Percentiles rank a stretch among this genome's conserved stretches.
These are phyloP conservation scores for Schizosaccharomyces versatilis DNA, from an alignment of 1,139 yeast genomes.

Conservation along the genomic window DNA sequence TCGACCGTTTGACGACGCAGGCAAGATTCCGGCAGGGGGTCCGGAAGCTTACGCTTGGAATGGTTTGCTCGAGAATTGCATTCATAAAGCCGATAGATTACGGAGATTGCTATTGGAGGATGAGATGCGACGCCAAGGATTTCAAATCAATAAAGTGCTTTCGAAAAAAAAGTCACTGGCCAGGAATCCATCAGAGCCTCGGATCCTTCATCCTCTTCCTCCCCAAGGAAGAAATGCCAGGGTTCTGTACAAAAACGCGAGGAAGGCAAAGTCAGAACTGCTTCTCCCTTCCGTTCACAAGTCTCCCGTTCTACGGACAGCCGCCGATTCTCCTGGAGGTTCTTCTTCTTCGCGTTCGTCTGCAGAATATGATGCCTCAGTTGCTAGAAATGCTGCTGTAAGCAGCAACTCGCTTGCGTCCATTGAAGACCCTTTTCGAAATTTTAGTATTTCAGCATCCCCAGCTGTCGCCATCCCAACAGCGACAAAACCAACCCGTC, in stretches of 20 bases:
- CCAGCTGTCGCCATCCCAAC: too few species aligned
- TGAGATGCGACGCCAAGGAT: background rate
- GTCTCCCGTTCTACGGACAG: too few species aligned
- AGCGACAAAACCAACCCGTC: too few species aligned
- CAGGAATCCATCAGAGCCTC: background rate
- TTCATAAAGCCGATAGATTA: background rate
- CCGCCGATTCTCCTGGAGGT: too few species aligned
- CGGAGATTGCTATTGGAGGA: background rate
- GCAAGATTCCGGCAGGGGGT: background rate
- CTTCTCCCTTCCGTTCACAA: background rate
- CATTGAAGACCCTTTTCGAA: too few species aligned
- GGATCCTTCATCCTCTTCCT: background rate
- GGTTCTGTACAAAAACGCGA: background rate
- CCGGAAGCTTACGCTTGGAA: background rate
- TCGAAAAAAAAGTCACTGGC: background rate
- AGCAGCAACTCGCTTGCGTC: too few species aligned
- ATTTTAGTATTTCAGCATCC: too few species aligned
- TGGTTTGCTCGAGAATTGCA: background rate
- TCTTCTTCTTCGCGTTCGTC: too few species aligned
- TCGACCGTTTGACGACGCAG: background rate
- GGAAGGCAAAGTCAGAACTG: background rate
- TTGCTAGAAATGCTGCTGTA: too few species aligned
- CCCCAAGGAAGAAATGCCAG: background rate
- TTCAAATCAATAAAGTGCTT: background rate
- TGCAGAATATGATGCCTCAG: too few species aligned